Base-by-base conservation (phyloP, 768 basidiomycete genomes). In the Lentinula lateritia region DNA sequence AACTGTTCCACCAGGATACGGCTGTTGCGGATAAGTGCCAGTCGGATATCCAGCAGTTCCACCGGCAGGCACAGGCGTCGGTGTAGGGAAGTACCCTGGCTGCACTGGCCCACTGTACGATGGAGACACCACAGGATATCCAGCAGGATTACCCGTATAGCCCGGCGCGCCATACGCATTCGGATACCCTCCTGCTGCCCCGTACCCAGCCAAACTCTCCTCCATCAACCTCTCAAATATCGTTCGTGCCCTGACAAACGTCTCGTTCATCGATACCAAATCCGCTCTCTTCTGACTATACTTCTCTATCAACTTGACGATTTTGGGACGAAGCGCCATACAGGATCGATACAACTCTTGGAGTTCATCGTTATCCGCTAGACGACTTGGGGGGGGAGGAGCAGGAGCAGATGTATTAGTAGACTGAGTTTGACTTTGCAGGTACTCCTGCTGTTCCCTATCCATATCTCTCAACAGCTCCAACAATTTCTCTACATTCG, bases 261-360 rank as follows among this genome's bases (percentile, higher is more conserved):
- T 93, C 73, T 95, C 93, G 71, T 95, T 95, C 91, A 98, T 95
- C 2, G 89, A 87, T 6, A 95, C 89, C 36, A 98, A 79, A 72
- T 98, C 96, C 61, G 95, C 95, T 74, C 94, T 81, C 76, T 98
- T 97, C 78, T 96, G 94, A 67, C 90, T 94, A 70, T 98, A 98
- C 77, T 95, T 97, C 71, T 97, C 94, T 64, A 98, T 97, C 58
- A 98, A 75, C 69, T 95, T 94, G 63, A 97, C 95, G 64, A 98
- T 96, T 80, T 94, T 95, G 6, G 95, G 95, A 50, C 95, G 82
- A 43, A 97, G 74, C 3, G 88, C 82, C 88, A 98, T 95, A 67
- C 90, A 89, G 23, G 87, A 85, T 46, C 94, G 85, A 73, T 98
- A 98, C 55, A 98, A 72, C 72, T 97, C 94, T 88, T 95, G 74